Evolutionary conservation across 2,329 filamentous ascomycete genomes (phyloP).

Genomic region (Phialocephala subalpina): DNA sequence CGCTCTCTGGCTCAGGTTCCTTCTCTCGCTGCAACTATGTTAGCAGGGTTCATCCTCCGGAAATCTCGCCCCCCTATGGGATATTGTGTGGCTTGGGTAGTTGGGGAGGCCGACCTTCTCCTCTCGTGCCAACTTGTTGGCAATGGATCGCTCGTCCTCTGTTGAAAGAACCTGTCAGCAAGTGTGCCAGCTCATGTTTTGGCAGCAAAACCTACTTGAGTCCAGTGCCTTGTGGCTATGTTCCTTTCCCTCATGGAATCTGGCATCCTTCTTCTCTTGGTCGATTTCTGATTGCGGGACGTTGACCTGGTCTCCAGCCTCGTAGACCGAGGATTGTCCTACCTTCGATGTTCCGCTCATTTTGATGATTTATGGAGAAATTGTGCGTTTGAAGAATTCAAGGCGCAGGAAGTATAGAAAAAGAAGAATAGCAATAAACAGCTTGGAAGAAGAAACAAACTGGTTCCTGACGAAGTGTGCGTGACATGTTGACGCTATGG

Average conservation of each 20-base stretch:
- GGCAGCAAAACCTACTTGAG: constrained; percentile 64
- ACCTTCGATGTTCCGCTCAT: constrained; percentile 53
- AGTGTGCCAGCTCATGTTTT: neutral
- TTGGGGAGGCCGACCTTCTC: constrained; percentile 50
- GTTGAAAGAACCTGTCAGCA: constrained; percentile 35
- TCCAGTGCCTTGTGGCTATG: constrained; percentile 75
- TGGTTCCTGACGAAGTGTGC: constrained; percentile 3
- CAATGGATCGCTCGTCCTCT: constrained; percentile 76
- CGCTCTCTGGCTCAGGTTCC: constrained; percentile 52
- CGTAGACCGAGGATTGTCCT: constrained; percentile 72
- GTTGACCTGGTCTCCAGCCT: constrained; percentile 80
- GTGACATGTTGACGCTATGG: constrained; percentile 20
- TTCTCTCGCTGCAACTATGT: constrained; percentile 45
- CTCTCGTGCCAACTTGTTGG: constrained; percentile 74
- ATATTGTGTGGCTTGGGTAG: neutral
- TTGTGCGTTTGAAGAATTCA: neutral
- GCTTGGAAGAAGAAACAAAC: neutral
- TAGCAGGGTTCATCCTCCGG: constrained; percentile 18
- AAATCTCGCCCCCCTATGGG: neutral
- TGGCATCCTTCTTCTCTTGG: constrained; percentile 57
- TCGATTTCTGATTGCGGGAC: constrained; percentile 58
- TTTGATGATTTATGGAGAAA: constrained; percentile 11
- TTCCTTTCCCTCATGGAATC: constrained; percentile 76
- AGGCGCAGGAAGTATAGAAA: neutral
- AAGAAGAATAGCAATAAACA: neutral